Conservation (phyloP, 768 basidiomycete genomes). For the Obba rivulosa region DNA sequence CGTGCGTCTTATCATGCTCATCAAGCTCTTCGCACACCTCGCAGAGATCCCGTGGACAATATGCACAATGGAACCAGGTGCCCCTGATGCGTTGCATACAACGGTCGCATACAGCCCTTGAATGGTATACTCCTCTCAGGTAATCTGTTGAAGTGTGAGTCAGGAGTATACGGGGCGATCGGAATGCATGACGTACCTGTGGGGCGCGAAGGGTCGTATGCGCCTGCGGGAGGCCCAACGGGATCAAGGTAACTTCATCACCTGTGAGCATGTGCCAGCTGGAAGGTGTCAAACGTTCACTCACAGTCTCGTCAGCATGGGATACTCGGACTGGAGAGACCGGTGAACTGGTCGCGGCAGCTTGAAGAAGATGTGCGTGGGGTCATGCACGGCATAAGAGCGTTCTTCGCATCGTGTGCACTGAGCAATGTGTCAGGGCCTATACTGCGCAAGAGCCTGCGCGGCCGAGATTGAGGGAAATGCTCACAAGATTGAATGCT, state of each 20-base stretch:
- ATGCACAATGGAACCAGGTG: conserved; percentile 87
- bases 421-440: conserved; percentile 30
- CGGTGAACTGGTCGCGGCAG: conserved; percentile 73
- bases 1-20: conserved; percentile 75
- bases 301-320: conserved; percentile 68
- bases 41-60: conserved; percentile 86
- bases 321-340: conserved; percentile 45
- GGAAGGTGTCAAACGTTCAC: conserved; percentile 18
- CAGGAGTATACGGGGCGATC: no score
- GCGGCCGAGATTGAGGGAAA: neutral
- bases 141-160: conserved; percentile 42
- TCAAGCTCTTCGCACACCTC: conserved; percentile 74
- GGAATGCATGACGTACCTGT: conserved; percentile 40
- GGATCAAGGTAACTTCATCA: conserved; percentile 56
- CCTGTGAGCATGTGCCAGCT: conserved; percentile 11
- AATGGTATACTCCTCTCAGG: conserved; percentile 53
- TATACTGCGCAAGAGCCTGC: neutral
- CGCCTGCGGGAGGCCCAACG: conserved; percentile 47
- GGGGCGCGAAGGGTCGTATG: conserved; percentile 39
- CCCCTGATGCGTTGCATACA: conserved; percentile 82
- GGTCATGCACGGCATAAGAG: conserved; percentile 78
- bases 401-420: conserved; percentile 74
- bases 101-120: conserved; percentile 75
- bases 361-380: conserved; percentile 85
- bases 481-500: conserved; percentile 68